phyloP scores from a whole-genome alignment of 2,329 filamentous ascomycete genomes.

The Rhinocladiella similis region DNA sequence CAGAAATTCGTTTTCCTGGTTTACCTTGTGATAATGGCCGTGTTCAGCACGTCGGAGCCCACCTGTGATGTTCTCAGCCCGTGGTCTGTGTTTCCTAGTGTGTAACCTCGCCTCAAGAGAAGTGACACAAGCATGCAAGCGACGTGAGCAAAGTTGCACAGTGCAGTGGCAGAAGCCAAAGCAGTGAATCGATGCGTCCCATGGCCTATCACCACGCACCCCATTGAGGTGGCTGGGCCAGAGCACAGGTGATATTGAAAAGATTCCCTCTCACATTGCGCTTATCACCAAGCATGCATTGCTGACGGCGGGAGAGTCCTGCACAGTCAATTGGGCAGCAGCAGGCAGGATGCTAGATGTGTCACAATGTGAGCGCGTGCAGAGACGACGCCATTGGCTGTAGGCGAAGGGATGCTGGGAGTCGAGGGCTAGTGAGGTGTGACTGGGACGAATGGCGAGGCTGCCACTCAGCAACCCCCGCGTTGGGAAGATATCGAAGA shows the following conservation, averaged over 20 bases:
- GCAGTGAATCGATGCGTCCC: neutral
- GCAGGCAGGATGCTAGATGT: constrained; percentile 9
- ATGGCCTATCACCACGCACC: neutral
- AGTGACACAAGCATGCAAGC: neutral
- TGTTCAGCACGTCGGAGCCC: no score
- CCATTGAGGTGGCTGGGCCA: neutral
- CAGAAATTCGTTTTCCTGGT: no score
- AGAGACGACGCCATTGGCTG: constrained; percentile 14
- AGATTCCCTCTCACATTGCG: neutral
- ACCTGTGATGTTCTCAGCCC: no score
- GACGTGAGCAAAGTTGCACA: neutral
- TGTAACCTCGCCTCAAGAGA: no score
- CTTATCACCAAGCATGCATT: constrained; percentile 7
- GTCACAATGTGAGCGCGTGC: constrained; percentile 22
- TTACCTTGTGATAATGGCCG: no score
- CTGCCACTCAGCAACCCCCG: neutral
- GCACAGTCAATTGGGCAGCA: constrained; percentile 10
- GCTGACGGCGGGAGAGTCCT: neutral
- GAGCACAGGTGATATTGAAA: neutral
- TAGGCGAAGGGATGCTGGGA: neutral
- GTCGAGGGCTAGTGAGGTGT: neutral
- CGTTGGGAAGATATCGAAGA: constrained; percentile 3
- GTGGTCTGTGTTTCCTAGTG: no score
- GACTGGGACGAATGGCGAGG: constrained; percentile 12
- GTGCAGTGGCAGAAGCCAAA: neutral